Evolutionary conservation across 805 yeast genomes (phyloP).

Genomic region (Monosporozyma servazzii): DNA sequence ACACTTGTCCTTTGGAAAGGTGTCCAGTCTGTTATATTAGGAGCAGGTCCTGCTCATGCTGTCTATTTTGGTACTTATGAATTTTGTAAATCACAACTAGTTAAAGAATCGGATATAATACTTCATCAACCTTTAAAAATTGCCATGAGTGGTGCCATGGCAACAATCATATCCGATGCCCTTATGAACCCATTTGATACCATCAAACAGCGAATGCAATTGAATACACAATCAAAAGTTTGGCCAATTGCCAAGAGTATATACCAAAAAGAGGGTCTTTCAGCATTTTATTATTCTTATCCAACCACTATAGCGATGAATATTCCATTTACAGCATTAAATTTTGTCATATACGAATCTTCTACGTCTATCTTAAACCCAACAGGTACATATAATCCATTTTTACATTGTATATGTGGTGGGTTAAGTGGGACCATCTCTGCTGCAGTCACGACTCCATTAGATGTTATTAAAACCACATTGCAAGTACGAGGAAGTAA

Average conservation of each 20-base stretch:
- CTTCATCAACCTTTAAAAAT: conserved; percentile 71
- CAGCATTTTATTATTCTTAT: conserved; percentile 83
- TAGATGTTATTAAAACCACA: conserved; percentile 88
- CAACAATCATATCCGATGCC: conserved; percentile 87
- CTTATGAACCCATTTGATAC: conserved; percentile 98
- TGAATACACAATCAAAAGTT: conserved; percentile 22
- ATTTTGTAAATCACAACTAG: conserved; percentile 40
- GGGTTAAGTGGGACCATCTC: conserved; percentile 92
- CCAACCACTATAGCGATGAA: conserved; percentile 92
- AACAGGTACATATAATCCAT: conserved; percentile 68
- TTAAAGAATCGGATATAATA: conserved; percentile 23
- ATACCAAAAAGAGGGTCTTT: conserved; percentile 54
- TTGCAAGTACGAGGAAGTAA: conserved; percentile 69
- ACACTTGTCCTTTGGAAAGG: conserved; percentile 89
- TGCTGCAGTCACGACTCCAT: conserved; percentile 93
- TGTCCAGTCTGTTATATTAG: conserved; percentile 79
- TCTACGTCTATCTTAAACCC: conserved; percentile 81
- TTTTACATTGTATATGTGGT: conserved; percentile 86
- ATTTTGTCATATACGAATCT: conserved; percentile 88
- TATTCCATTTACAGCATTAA: conserved; percentile 90
- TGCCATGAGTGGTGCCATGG: conserved; percentile 83
- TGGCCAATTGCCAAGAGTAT: conserved; percentile 33
- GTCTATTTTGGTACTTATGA: conserved; percentile 92
- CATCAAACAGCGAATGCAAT: conserved; percentile 91
- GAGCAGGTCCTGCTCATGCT: conserved; percentile 99